Evolutionary conservation across 257 asterid species (phyloP).

Genomic region (Agastache rugosa): DNA sequence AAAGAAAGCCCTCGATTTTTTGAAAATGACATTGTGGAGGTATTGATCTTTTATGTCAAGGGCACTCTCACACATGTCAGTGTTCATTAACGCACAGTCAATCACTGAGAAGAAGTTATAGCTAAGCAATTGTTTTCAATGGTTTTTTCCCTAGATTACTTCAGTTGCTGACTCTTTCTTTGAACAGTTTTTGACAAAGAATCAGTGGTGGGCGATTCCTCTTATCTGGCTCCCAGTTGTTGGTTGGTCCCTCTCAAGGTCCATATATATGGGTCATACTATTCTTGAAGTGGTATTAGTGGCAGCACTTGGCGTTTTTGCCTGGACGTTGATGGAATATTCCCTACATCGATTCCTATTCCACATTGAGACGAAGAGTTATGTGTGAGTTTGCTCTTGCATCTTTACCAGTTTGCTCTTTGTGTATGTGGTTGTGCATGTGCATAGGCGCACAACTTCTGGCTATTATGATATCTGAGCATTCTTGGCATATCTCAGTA

Average conservation of each 20-base stretch:
- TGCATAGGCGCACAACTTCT: neutral
- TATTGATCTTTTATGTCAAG: conserved; percentile 23
- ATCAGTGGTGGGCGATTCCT: conserved; percentile 84
- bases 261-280: conserved; percentile 55
- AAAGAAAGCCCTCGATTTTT: conserved; percentile 93
- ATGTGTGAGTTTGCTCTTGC: conserved; percentile 50
- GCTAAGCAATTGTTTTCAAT: neutral
- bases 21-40: conserved; percentile 85
- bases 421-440: neutral
- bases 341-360: conserved; percentile 73
- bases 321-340: conserved; percentile 83
- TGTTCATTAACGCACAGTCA: neutral
- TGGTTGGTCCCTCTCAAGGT: conserved; percentile 54
- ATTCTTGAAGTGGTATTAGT: conserved; percentile 49
- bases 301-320: conserved; percentile 54
- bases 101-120: neutral
- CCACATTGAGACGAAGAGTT: conserved; percentile 69
- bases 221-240: conserved; percentile 86
- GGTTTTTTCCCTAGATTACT: neutral
- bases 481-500: neutral
- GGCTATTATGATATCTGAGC: neutral
- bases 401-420: neutral
- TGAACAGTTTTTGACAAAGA: conserved; percentile 75
- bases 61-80: neutral
- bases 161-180: conserved; percentile 27